Conservation (phyloP, 306 rosid species). For the Castanea mollissima region DNA sequence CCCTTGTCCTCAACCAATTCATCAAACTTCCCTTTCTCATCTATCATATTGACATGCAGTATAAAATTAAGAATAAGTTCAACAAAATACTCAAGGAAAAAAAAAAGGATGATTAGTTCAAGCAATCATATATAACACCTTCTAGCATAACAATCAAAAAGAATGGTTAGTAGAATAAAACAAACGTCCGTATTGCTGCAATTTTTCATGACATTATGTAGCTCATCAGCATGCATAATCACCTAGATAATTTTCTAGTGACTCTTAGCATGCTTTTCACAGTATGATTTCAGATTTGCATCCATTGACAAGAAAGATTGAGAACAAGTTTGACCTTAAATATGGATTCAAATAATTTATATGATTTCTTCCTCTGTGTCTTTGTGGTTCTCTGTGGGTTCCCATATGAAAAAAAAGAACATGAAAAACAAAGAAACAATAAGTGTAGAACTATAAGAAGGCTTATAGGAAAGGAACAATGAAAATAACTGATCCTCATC, state of each 20-base stretch:
- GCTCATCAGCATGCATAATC: not conserved
- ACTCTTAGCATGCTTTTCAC: not conserved
- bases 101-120: not conserved
- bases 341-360: not conserved
- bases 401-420: not conserved
- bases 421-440: not conserved
- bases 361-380: not conserved
- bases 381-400: not conserved
- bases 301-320: not conserved
- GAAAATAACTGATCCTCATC: not conserved
- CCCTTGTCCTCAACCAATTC: slow-evolving; percentile 91
- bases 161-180: not conserved
- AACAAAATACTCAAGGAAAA: not conserved
- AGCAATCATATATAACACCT: not conserved
- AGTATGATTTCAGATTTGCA: not conserved
- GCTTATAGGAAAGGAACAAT: not conserved
- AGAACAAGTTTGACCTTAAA: not conserved
- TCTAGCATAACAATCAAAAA: slow-evolving; percentile 1
- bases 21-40: slow-evolving; percentile 90
- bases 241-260: not conserved
- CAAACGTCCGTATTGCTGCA: not conserved
- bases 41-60: slow-evolving; percentile 36
- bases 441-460: not conserved
- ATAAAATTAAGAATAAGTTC: not conserved
- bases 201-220: not conserved